phyloP scores from a whole-genome alignment of 148 eudicot species.

The Fagopyrum tataricum region DNA sequence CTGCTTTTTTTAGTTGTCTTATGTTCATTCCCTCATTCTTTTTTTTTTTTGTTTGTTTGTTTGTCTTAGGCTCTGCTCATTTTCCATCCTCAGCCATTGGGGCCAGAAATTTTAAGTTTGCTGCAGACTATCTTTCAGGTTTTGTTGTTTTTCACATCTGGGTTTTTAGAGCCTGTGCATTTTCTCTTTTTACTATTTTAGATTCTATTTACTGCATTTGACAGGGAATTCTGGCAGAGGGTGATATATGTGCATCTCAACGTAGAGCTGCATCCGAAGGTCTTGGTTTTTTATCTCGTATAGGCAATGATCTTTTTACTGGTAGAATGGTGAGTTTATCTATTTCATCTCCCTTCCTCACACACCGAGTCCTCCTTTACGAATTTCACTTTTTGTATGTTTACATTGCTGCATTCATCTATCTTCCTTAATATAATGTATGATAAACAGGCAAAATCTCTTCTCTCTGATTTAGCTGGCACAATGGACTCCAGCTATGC shows the following conservation, averaged over 20 bases:
- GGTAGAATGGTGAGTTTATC: constrained; percentile 77
- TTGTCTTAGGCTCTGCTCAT: constrained; percentile 69
- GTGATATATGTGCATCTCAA: constrained; percentile 78
- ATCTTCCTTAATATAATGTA: neutral
- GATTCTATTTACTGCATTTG: constrained; percentile 11
- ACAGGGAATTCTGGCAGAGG: constrained; percentile 85
- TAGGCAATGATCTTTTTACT: constrained; percentile 79
- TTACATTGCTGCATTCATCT: constrained; percentile 6
- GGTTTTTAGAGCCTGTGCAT: neutral
- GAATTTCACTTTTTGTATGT: neutral
- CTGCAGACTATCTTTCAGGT: constrained; percentile 93
- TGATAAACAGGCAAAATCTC: constrained; percentile 57
- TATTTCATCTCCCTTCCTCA: constrained; percentile 7
- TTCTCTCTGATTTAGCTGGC: constrained; percentile 63
- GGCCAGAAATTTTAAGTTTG: constrained; percentile 54
- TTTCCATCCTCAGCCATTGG: constrained; percentile 71
- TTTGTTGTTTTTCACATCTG: constrained; percentile 15
- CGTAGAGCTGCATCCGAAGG: constrained; percentile 98
- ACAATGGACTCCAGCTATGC: constrained; percentile 56
- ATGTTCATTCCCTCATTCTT: neutral
- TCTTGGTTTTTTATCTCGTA: constrained; percentile 88
- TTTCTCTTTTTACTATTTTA: neutral
- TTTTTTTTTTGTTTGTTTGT: constrained; percentile 16
- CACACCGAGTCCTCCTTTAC: neutral
- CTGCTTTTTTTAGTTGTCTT: neutral